Conservation (phyloP, 2,329 filamentous ascomycete genomes). For the Claviceps humidiphila region DNA sequence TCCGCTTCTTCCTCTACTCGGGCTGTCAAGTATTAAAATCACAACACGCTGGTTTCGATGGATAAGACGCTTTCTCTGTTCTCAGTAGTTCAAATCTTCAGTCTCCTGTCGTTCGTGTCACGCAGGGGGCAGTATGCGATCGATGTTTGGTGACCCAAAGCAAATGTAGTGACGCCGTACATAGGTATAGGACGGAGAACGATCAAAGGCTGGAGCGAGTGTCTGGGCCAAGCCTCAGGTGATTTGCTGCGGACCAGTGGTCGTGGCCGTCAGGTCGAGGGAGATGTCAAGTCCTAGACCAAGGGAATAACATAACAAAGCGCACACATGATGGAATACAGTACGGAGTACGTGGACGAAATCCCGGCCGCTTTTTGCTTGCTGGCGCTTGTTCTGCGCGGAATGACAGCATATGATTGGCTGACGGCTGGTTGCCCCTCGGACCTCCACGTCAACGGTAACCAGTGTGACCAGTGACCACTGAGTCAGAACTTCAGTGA, state of each 20-base stretch:
- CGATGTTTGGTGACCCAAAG: neutral
- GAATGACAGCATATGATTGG: constrained; percentile 2
- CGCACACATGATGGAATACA: neutral
- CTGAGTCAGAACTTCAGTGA: no score
- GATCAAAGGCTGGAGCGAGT: neutral
- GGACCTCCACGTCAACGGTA: no score
- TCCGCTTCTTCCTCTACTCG: neutral
- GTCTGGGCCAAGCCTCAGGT: neutral
- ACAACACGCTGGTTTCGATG: neutral
- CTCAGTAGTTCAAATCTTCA: neutral
- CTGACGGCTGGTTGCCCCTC: neutral
- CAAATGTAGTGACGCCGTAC: neutral
- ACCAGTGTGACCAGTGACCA: no score
- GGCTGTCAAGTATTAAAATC: neutral
- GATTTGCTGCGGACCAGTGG: neutral
- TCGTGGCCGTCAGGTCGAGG: neutral
- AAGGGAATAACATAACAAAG: neutral
- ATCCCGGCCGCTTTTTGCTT: neutral
- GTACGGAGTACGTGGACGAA: no score
- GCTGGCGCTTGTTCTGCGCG: neutral
- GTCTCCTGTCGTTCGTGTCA: neutral
- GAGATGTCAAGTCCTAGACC: neutral
- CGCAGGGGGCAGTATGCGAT: neutral
- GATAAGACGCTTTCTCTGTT: neutral
- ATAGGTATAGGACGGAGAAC: neutral